Conservation (phyloP, 2,329 filamentous ascomycete genomes). For the Botrytis tulipae region DNA sequence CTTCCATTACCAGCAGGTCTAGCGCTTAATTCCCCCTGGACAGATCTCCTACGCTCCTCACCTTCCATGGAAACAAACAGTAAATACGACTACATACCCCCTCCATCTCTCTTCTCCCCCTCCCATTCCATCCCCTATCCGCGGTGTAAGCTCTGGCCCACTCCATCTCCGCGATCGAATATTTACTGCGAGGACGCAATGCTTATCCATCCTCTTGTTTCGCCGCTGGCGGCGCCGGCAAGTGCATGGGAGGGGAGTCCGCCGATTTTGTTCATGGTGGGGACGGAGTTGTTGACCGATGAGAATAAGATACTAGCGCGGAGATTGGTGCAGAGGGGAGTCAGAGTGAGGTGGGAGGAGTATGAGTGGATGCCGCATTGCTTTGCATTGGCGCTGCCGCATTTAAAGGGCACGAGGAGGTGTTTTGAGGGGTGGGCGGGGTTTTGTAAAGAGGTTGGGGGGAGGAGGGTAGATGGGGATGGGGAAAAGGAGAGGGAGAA, state of each 20-base stretch:
- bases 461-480: slow-evolving; percentile 24
- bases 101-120: slow-evolving; percentile 44
- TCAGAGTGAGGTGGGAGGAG: slow-evolving; percentile 64
- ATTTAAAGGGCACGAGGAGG: slow-evolving; percentile 46
- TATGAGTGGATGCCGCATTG: slow-evolving; percentile 81
- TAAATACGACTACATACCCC: slow-evolving; percentile 61
- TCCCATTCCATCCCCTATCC: slow-evolving; percentile 43
- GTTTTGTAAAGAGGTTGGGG: slow-evolving; percentile 50
- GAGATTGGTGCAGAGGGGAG: slow-evolving; percentile 55
- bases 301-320: slow-evolving; percentile 62
- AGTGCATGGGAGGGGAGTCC: slow-evolving; percentile 59
- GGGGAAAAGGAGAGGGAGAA: neutral
- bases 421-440: slow-evolving; percentile 55
- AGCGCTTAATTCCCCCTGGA: slow-evolving; percentile 65
- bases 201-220: slow-evolving; percentile 65
- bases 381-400: slow-evolving; percentile 59
- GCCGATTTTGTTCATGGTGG: slow-evolving; percentile 66
- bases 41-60: slow-evolving; percentile 64
- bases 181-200: slow-evolving; percentile 56
- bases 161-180: slow-evolving; percentile 51
- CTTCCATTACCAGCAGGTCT: slow-evolving; percentile 67
- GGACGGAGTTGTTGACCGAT: slow-evolving; percentile 70
- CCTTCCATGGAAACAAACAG: slow-evolving; percentile 53
- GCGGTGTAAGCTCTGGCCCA: slow-evolving; percentile 57
- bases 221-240: slow-evolving; percentile 51